phyloP scores from a whole-genome alignment of 2,329 filamentous ascomycete species.

The Sporothrix humicola region DNA sequence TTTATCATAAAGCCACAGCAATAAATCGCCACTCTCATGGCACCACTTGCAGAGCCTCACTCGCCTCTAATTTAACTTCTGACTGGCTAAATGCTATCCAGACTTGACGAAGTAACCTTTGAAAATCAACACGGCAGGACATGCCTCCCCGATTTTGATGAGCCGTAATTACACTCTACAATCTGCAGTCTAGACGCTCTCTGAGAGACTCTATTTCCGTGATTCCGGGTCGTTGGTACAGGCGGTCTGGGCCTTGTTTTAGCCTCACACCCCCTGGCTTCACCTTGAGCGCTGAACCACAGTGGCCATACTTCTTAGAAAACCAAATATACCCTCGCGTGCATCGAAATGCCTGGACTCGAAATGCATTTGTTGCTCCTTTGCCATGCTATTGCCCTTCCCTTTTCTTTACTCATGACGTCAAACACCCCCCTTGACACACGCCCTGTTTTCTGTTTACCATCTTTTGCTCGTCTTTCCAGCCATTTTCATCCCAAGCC shows the following conservation, averaged over 20 bases:
- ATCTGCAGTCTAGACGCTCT: neutral
- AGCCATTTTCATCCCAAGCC: slow-evolving; percentile 27
- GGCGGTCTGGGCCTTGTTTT: slow-evolving; percentile 11
- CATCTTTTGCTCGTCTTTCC: too few species aligned
- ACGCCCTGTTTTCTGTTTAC: neutral
- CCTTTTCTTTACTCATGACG: neutral
- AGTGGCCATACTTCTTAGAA: too few species aligned
- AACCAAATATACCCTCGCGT: neutral
- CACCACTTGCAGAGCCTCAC: too few species aligned
- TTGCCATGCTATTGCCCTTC: neutral
- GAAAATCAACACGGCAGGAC: slow-evolving; percentile 14
- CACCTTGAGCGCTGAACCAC: neutral
- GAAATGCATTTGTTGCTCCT: neutral
- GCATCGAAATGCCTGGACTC: neutral
- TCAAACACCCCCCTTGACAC: slow-evolving; percentile 22
- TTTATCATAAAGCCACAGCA: too few species aligned
- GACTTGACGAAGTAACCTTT: neutral
- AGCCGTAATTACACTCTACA: slow-evolving; percentile 1
- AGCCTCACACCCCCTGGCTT: slow-evolving; percentile 14
- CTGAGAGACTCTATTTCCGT: neutral
- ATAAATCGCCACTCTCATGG: too few species aligned
- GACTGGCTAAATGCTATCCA: neutral
- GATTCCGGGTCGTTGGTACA: slow-evolving; percentile 10
- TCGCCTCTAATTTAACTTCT: neutral
- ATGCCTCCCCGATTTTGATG: neutral